Evolutionary conservation across 2,329 filamentous ascomycete species (phyloP).

Genomic region (Fusarium armeniacum): DNA sequence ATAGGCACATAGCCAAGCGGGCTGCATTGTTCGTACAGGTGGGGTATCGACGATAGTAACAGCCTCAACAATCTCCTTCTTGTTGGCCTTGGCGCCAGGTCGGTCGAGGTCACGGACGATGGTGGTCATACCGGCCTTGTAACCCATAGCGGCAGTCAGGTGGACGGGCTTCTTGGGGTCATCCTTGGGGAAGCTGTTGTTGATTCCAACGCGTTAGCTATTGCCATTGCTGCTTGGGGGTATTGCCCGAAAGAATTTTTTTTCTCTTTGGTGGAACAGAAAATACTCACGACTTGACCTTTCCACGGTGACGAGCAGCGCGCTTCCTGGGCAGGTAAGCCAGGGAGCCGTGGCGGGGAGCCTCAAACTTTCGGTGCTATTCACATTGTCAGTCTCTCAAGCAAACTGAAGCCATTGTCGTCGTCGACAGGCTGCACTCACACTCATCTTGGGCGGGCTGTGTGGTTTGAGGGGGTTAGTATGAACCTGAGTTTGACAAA

Average conservation of each 20-base stretch:
- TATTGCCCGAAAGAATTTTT: conserved; percentile 8
- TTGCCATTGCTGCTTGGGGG: conserved; percentile 6
- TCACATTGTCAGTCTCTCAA: conserved; percentile 37
- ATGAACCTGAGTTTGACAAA: conserved; percentile 53
- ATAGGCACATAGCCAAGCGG: conserved; percentile 82
- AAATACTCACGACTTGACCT: conserved; percentile 92
- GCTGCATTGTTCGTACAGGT: conserved; percentile 92
- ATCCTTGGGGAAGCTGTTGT: conserved; percentile 96
- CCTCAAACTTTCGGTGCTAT: conserved; percentile 76
- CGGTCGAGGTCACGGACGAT: conserved; percentile 99
- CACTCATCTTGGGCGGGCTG: conserved; percentile 60
- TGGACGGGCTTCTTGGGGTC: conserved; percentile 99
- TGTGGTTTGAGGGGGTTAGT: conserved; percentile 57
- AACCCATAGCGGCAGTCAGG: conserved; percentile 97
- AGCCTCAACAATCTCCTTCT: conserved; percentile 96
- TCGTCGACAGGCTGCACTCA: conserved; percentile 48
- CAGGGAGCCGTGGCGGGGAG: conserved; percentile 95
- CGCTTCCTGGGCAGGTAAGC: conserved; percentile 92
- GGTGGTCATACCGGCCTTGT: conserved; percentile 99
- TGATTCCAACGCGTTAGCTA: conserved; percentile 51
- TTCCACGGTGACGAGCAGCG: conserved; percentile 92
- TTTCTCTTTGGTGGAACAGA: conserved; percentile 1
- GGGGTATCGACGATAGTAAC: conserved; percentile 91
- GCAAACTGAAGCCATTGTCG: conserved; percentile 50
- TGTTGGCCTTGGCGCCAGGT: conserved; percentile 99